Percentiles rank a stretch among this genome's conserved stretches.
phyloP scores from a whole-genome alignment of 495 filamentous ascomycete species.

The Viridothelium virens region DNA sequence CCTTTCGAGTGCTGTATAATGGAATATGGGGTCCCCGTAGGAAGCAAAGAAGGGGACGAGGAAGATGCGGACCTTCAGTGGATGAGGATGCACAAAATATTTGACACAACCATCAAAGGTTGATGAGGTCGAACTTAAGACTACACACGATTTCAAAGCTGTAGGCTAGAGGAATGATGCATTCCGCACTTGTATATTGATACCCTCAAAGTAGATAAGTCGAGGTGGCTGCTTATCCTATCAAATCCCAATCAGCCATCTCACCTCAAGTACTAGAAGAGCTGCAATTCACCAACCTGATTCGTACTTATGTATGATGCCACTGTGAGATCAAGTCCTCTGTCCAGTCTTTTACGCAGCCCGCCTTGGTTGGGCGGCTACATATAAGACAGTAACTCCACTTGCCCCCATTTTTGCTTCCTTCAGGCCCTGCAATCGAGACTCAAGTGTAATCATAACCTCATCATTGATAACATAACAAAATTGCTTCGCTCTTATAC shows the following conservation, averaged over 20 bases:
- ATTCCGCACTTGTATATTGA: not conserved
- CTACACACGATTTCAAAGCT: not conserved
- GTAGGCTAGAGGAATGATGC: not conserved
- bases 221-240: not conserved
- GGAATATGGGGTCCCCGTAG: slow-evolving; percentile 49
- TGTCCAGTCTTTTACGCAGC: not conserved
- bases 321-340: not conserved
- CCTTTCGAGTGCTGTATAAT: slow-evolving; percentile 55
- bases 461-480: not conserved
- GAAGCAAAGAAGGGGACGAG: slow-evolving; percentile 24
- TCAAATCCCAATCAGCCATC: not conserved
- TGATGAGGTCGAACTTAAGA: not conserved
- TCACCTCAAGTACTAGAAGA: too few species aligned
- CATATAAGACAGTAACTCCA: not conserved
- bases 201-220: not conserved
- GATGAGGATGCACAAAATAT: slow-evolving; percentile 48
- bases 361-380: not conserved
- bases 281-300: too few species aligned
- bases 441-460: not conserved
- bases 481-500: not conserved
- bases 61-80: slow-evolving; percentile 32
- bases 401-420: too few species aligned
- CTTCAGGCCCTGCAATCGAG: too few species aligned
- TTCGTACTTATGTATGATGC: too few species aligned
- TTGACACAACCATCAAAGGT: slow-evolving; percentile 45